phyloP scores from a whole-genome alignment of 208 protist genomes.

The Trypanosoma avium region DNA sequence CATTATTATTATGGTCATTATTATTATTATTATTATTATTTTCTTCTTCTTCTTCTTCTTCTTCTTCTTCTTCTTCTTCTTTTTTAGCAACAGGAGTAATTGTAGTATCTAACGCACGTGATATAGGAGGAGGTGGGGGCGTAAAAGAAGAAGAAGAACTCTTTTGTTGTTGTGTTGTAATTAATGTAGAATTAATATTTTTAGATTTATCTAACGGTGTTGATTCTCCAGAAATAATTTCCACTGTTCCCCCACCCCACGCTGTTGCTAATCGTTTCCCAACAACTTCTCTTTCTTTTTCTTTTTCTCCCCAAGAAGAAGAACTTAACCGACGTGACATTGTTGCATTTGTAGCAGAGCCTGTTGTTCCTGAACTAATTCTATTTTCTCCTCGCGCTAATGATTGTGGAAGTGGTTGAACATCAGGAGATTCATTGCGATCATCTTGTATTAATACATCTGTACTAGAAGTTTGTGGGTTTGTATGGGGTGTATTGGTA shows the following conservation, averaged over 20 bases:
- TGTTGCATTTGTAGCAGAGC: neutral
- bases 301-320: neutral
- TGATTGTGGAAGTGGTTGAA: neutral
- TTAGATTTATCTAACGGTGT: neutral
- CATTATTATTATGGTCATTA: neutral
- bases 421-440: neutral
- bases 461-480: neutral
- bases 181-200: too few species aligned
- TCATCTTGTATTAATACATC: slow-evolving; percentile 5
- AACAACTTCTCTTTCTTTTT: too few species aligned
- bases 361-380: too few species aligned
- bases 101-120: too few species aligned
- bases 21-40: neutral
- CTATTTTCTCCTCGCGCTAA: neutral
- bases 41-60: neutral
- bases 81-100: too few species aligned
- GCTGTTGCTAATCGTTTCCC: neutral
- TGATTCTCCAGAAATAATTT: too few species aligned
- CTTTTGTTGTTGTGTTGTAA: too few species aligned
- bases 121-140: too few species aligned
- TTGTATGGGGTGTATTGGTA: neutral
- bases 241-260: neutral
- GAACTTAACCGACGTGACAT: neutral
- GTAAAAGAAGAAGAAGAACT: neutral
- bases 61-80: neutral